Percentiles rank a stretch among this genome's conserved stretches.
Conservation (phyloP, 345 rosid genomes). For the Gossypium herbaceum region DNA sequence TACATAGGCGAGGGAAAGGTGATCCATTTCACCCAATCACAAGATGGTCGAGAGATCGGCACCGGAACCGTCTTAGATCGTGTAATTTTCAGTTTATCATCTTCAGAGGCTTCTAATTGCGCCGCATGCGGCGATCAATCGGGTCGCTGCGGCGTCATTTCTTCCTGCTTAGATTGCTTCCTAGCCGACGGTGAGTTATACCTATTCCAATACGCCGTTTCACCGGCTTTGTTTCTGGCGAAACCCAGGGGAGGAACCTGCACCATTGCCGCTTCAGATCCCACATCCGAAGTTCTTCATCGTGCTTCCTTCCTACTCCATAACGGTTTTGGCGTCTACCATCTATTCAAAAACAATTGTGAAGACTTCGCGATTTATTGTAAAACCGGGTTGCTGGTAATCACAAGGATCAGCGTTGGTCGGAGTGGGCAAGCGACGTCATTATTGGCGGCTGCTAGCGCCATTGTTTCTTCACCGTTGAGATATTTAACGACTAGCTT, state of each 20-base stretch:
- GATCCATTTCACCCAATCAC: slow-evolving; percentile 60
- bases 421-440: slow-evolving; percentile 73
- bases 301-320: slow-evolving; percentile 51
- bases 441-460: slow-evolving; percentile 43
- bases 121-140: slow-evolving; percentile 49
- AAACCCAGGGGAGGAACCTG: slow-evolving; percentile 80
- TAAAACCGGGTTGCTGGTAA: slow-evolving; percentile 58
- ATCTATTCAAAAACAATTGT: slow-evolving; percentile 65
- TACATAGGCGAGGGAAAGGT: slow-evolving; percentile 61
- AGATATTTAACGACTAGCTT: slow-evolving; percentile 50
- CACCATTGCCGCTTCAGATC: slow-evolving; percentile 61
- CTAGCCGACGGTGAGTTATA: slow-evolving; percentile 55
- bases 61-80: slow-evolving; percentile 60
- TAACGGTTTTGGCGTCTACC: slow-evolving; percentile 69
- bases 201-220: slow-evolving; percentile 52
- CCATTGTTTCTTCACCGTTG: slow-evolving; percentile 44
- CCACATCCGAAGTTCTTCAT: slow-evolving; percentile 47
- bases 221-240: slow-evolving; percentile 41
- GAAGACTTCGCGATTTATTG: slow-evolving; percentile 80
- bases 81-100: slow-evolving; percentile 43
- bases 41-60: slow-evolving; percentile 53
- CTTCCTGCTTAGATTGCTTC: slow-evolving; percentile 72
- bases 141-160: slow-evolving; percentile 45
- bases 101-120: slow-evolving; percentile 41
- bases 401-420: slow-evolving; percentile 46